Evolutionary conservation across 108 stramenopile genomes (phyloP).

Genomic region (Cyclostephanos invisitatus): DNA sequence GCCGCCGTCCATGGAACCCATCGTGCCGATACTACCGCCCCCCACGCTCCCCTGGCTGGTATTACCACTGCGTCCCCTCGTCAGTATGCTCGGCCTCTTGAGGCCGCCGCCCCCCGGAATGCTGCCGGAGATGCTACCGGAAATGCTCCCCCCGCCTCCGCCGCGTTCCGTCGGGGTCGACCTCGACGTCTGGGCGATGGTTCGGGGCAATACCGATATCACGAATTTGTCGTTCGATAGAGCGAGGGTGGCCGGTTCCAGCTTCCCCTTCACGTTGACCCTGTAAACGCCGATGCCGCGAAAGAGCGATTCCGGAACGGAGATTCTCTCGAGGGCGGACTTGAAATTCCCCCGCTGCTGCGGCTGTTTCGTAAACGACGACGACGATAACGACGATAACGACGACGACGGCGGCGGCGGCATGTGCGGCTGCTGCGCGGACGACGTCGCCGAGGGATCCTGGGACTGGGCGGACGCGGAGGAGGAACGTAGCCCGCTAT

Average conservation of each 20-base stretch:
- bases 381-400: background rate
- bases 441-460: background rate
- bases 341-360: slow-evolving; percentile 52
- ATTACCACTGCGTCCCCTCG: slow-evolving; percentile 16
- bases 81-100: slow-evolving; percentile 35
- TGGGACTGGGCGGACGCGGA: background rate
- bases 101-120: slow-evolving; percentile 6
- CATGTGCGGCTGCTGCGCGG: too few species aligned
- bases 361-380: background rate
- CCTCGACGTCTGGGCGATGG: background rate
- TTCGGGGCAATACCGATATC: slow-evolving; percentile 50
- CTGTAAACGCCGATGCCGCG: slow-evolving; percentile 62
- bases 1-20: slow-evolving; percentile 30
- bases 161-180: slow-evolving; percentile 20
- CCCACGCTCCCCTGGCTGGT: slow-evolving; percentile 14
- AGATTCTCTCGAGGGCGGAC: slow-evolving; percentile 54
- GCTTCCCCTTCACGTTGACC: slow-evolving; percentile 69
- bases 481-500: background rate
- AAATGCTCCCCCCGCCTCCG: slow-evolving; percentile 8
- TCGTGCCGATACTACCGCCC: slow-evolving; percentile 15
- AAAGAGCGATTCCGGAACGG: slow-evolving; percentile 51
- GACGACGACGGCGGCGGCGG: background rate
- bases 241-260: slow-evolving; percentile 49
- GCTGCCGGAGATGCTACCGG: slow-evolving; percentile 6
- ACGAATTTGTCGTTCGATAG: slow-evolving; percentile 75